phyloP scores from a whole-genome alignment of 2,329 filamentous ascomycete genomes.

The Calonectria naviculata region DNA sequence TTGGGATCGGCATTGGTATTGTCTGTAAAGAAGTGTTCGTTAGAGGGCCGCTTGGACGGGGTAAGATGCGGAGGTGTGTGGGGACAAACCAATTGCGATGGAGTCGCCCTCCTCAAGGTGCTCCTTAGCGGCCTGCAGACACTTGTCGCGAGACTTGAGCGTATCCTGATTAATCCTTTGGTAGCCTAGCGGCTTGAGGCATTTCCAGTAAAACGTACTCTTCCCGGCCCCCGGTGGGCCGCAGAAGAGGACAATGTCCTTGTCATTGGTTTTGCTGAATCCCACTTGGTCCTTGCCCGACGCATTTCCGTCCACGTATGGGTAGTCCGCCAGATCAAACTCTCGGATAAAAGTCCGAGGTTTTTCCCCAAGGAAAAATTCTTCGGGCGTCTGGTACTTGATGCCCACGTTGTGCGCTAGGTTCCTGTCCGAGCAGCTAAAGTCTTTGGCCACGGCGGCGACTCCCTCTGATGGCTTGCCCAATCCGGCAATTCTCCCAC shows the following conservation, averaged over 20 bases:
- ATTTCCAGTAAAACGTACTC: conserved; percentile 87
- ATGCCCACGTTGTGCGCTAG: conserved; percentile 89
- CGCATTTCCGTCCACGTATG: conserved; percentile 39
- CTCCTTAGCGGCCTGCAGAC: conserved; percentile 77
- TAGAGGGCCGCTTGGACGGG: conserved; percentile 20
- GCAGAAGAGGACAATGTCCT: conserved; percentile 86
- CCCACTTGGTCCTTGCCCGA: conserved; percentile 48
- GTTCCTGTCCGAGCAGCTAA: conserved; percentile 77
- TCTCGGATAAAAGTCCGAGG: conserved; percentile 73
- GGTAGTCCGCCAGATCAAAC: conserved; percentile 76
- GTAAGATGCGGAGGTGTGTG: conserved; percentile 23
- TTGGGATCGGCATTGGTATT: conserved; percentile 93
- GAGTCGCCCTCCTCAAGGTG: conserved; percentile 73
- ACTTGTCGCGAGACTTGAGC: conserved; percentile 78
- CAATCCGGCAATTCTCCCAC: conserved; percentile 62
- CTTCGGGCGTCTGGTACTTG: conserved; percentile 86
- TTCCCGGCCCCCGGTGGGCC: conserved; percentile 93
- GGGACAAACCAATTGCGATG: conserved; percentile 78
- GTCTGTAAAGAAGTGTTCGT: conserved; percentile 62
- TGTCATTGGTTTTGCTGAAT: conserved; percentile 69
- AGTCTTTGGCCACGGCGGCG: conserved; percentile 61
- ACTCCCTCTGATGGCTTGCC: conserved; percentile 33
- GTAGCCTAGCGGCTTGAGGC: conserved; percentile 83
- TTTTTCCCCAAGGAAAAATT: conserved; percentile 82
- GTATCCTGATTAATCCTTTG: conserved; percentile 90